phyloP scores from a whole-genome alignment of 148 eudicot genomes.

The Camellia japonica region DNA sequence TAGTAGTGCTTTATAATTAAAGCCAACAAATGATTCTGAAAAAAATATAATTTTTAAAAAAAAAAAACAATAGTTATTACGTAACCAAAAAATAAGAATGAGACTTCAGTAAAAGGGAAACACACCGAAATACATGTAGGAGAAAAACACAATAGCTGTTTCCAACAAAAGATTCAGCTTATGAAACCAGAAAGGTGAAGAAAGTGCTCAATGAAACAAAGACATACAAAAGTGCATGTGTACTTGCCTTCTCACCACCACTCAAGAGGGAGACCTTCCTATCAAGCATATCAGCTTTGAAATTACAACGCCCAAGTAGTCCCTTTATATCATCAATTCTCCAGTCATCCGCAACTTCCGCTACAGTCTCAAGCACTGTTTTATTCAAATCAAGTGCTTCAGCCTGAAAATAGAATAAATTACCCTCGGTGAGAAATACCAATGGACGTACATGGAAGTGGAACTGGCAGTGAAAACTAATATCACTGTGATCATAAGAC shows the following conservation, averaged over 20 bases:
- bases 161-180: not conserved
- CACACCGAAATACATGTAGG: too few relatives aligned
- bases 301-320: slow-evolving; percentile 88
- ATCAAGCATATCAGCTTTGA: slow-evolving; percentile 96
- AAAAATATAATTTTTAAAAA: too few relatives aligned
- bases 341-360: slow-evolving; percentile 96
- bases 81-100: not conserved
- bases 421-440: not conserved
- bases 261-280: slow-evolving; percentile 88
- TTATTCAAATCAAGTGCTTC: slow-evolving; percentile 91
- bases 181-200: not conserved
- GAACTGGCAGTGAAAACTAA: slow-evolving; percentile 6
- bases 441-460: not conserved
- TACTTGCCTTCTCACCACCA: slow-evolving; percentile 90
- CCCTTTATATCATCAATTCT: slow-evolving; percentile 89
- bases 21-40: not conserved
- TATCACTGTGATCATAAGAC: not conserved
- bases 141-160: not conserved
- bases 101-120: not conserved
- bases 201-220: not conserved
- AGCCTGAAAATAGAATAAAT: slow-evolving; percentile 50
- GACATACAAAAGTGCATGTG: not conserved
- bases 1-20: not conserved
- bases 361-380: slow-evolving; percentile 86
- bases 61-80: not conserved